Base-by-base conservation (phyloP, 352 stramenopile genomes). In the Globisporangium alternatum region DNA sequence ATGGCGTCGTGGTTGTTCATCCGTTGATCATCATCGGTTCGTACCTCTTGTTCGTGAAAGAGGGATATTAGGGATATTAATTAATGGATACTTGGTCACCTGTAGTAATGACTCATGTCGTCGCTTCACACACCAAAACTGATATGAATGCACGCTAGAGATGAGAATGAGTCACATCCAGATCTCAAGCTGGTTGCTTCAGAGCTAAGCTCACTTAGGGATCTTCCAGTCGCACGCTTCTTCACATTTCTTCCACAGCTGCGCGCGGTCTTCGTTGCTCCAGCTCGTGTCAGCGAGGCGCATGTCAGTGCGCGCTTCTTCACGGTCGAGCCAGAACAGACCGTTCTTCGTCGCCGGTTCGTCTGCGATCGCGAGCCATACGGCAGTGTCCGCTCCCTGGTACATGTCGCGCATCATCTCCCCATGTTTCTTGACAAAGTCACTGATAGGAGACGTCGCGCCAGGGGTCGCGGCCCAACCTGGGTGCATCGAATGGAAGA, bases 401-500 rank as follows among this genome's bases (percentile, higher is more conserved):
- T 71, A 49, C 31, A 68, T 58, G 12, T 77, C 62, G 48, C 77
- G 75, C 77, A 86, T 86, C 72, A 86, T 80, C 25, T 71, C 33
- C 3, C 68, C 59, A 62, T 83, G 71, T 30, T 69, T 67, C 43
- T 76, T 68, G 6, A 66, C 56, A 47, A 86, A 86, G 51, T 75
- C 68, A 31, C 70, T 64, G 22, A 86, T 65, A 7, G 75, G 76
- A 7, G 66, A 55, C 25, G 57, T 65, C 30, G 76, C 75, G n/a
- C 75, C 75, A 1, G 74, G 76, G 37, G 77, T 86, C 43, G 64
- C 69, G 25, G 75, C 75, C 77, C 77, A 83, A 1, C 77, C 77
- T 7, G 77, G 75, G 52, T 86, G 76, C 75, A 86, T 82, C 31
- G 68, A 64, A 52, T 83, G 72, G 56, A 86, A 86, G 44, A 76